Base-by-base conservation (phyloP, 108 stramenopile species). In the Seminavis robusta region DNA sequence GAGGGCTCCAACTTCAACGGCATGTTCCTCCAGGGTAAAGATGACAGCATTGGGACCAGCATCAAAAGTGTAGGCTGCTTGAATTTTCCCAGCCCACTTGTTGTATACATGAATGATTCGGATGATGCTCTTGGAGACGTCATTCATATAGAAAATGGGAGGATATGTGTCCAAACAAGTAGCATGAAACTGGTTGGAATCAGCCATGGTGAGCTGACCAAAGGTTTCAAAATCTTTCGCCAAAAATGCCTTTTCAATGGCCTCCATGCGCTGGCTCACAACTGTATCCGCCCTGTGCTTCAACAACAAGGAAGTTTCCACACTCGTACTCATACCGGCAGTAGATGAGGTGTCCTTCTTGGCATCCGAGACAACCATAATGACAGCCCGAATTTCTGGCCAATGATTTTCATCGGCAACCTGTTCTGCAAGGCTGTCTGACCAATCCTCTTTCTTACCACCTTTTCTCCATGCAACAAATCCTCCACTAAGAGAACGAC, bases 81-180 rank as follows among this genome's bases (percentile, higher is more conserved):
- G 75, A 50, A 93, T 77, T 46, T 77, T 73, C 4, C 86, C 84
- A 10, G 89, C 83, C 16, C 17, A 59, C 25, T 64, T 67, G 71
- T 96, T 96, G 76, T 94, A 91, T 46, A 61, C 75, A 69, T 94
- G 90, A 4, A 92, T 77, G 54, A 90, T 59, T 25, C 67, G 69
- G n/a, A 94, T 73, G 37, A 92, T 62, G 43, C 57, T 65, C 28
- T 72, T 59, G 24, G 82, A 84, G 33, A 77, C 59, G 67, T 97
- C 98, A 64, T 98, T 97, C 95, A 99, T 96, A 82, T 99, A 99
- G 67, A 96, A 96, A 52, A 99, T 97, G 26, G 98, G 98, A 42
- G 98, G 98, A 72, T 90, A 99, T 15, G 97, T 99, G 73, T 99
- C 98, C 33, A 97, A 66, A 74, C 98, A 99, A 7, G 87, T 88